Conservation (phyloP, 2,329 filamentous ascomycete genomes). For the Claviceps spartinae region DNA sequence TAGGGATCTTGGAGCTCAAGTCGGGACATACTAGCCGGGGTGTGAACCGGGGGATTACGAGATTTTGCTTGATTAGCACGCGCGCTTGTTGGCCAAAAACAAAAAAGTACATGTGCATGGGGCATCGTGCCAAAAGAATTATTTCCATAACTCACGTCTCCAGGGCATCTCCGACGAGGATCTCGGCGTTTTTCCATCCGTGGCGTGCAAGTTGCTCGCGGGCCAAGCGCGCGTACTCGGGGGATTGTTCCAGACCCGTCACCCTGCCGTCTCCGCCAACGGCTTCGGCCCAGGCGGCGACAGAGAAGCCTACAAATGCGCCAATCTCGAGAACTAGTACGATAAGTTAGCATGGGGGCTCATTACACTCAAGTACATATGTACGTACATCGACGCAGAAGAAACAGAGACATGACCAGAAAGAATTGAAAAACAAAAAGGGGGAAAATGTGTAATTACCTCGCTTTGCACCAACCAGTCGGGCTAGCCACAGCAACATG, state of each 20-base stretch:
- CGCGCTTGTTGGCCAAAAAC: neutral
- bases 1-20: constrained; percentile 24
- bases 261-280: constrained; percentile 1
- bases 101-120: neutral
- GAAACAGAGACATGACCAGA: neutral
- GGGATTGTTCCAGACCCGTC: constrained; percentile 2
- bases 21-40: constrained; percentile 16
- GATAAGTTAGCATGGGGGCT: too few species aligned
- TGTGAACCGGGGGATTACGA: neutral
- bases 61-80: too few species aligned
- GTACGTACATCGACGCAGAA: too few species aligned
- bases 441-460: neutral
- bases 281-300: constrained; percentile 2
- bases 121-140: neutral
- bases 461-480: neutral
- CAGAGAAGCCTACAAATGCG: constrained; percentile 4
- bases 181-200: neutral
- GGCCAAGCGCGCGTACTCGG: constrained; percentile 1
- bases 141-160: neutral
- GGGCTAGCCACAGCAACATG: constrained; percentile 4
- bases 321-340: constrained; percentile 2
- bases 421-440: neutral
- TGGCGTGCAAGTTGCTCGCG: neutral
- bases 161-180: neutral
- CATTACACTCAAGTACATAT: too few species aligned